A percentile compares a stretch with the other conserved stretches of the same genome.
Evolutionary conservation across 768 basidiomycete species (phyloP).

Genomic region (Kwoniella bestiolae): DNA sequence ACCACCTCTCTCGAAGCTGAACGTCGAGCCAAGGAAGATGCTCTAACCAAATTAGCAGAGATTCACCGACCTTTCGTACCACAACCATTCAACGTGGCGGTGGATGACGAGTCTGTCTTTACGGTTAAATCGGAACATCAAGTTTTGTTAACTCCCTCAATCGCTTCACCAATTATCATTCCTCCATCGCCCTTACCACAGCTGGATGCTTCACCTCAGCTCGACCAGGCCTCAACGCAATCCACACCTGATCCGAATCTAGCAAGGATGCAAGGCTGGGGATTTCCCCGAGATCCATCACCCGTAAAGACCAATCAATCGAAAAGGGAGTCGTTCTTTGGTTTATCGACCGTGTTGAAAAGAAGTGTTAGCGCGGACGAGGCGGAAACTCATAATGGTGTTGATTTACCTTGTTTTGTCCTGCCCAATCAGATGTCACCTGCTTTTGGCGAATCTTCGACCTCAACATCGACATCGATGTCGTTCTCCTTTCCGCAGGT

Average conservation of each 20-base stretch:
- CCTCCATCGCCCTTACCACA: slow-evolving; percentile 1
- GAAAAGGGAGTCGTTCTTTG: slow-evolving; percentile 40
- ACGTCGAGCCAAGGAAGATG: slow-evolving; percentile 48
- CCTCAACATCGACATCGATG: not conserved
- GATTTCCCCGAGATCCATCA: slow-evolving; percentile 29
- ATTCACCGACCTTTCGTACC: not conserved
- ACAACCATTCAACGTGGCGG: not conserved
- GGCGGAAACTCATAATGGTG: slow-evolving; percentile 14
- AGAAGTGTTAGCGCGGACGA: slow-evolving; percentile 3
- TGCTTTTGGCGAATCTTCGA: not conserved
- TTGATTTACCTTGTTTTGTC: slow-evolving; percentile 35
- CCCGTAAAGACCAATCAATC: slow-evolving; percentile 1
- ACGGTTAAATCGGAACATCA: not conserved
- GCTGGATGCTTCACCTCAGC: not conserved
- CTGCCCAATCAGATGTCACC: slow-evolving; percentile 2
- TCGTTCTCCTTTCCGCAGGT: not conserved
- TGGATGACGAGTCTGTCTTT: not conserved
- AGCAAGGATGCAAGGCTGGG: slow-evolving; percentile 32
- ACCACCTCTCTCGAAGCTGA: slow-evolving; percentile 57
- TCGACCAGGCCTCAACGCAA: not conserved
- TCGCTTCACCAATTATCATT: slow-evolving; percentile 5
- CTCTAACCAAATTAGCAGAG: slow-evolving; percentile 28
- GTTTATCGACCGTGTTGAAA: slow-evolving; percentile 24
- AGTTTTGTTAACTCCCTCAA: not conserved
- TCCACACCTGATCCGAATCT: slow-evolving; percentile 10